A percentile compares a stretch with the other conserved stretches of the same genome.
Conservation (phyloP, 2,329 filamentous ascomycete genomes). For the Phaeophleospora eucalypticola region DNA sequence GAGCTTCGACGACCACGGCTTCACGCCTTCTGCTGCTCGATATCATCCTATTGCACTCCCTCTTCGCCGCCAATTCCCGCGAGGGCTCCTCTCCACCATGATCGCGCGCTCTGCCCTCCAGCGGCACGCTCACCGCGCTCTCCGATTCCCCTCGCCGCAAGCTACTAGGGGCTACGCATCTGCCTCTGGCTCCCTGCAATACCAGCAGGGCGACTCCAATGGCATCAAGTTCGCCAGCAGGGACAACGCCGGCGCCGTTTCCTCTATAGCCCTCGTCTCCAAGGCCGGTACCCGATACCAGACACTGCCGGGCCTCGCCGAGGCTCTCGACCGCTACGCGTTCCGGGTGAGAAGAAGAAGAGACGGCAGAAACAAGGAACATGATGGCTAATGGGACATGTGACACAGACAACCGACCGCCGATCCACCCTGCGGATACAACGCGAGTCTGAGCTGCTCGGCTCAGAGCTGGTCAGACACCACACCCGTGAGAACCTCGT, state of each 20-base stretch:
- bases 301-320: conserved; percentile 80
- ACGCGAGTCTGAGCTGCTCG: conserved; percentile 91
- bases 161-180: conserved; percentile 58
- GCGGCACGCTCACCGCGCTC: conserved; percentile 60
- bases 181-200: conserved; percentile 73
- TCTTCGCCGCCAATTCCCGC: conserved; percentile 18
- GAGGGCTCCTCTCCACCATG: conserved; percentile 45
- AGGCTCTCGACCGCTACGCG: conserved; percentile 89
- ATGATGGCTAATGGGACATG: conserved; percentile 16
- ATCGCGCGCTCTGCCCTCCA: conserved; percentile 63
- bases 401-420: conserved; percentile 69
- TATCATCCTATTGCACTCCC: conserved; percentile 13
- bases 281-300: conserved; percentile 95
- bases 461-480: conserved; percentile 79
- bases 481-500: conserved; percentile 93
- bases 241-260: conserved; percentile 82
- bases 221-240: conserved; percentile 91
- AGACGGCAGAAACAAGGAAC: conserved; percentile 2
- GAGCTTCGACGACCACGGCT: not conserved
- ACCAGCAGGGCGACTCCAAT: conserved; percentile 78
- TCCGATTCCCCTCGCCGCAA: conserved; percentile 58
- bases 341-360: conserved; percentile 70
- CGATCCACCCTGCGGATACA: conserved; percentile 88
- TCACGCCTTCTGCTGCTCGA: not conserved
- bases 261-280: conserved; percentile 84